A percentile compares a stretch with the other conserved stretches of the same genome.
Conservation (phyloP, 1,284 basidiomycete genomes). For the Sporisorium iseilematis-ciliati region DNA sequence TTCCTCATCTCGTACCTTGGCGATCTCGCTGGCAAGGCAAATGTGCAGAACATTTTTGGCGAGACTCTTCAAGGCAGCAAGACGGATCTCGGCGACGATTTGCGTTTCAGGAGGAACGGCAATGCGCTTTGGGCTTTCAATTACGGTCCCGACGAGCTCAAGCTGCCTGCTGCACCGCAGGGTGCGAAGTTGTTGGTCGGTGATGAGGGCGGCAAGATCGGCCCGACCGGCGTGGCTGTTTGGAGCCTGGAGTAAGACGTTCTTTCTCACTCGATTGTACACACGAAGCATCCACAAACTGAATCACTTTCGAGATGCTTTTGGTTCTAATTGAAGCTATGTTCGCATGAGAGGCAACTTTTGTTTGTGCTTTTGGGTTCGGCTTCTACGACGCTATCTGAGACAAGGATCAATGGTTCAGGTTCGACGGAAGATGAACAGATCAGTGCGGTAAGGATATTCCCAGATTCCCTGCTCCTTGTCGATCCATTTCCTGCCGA, state of each 20-base stretch:
- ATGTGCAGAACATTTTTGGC: constrained; percentile 39
- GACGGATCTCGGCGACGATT: constrained; percentile 38
- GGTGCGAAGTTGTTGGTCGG: constrained; percentile 36
- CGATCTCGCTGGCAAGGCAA: constrained; percentile 23
- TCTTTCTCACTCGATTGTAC: background rate
- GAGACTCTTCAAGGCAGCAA: constrained; percentile 11
- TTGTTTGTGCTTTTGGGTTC: background rate
- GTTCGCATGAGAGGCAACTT: background rate
- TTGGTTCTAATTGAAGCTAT: background rate
- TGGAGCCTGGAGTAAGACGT: constrained; percentile 29
- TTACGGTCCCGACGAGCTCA: constrained; percentile 41
- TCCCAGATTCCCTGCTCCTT: constrained; percentile 58
- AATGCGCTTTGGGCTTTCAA: constrained; percentile 56
- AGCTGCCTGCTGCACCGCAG: constrained; percentile 37
- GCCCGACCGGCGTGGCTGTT: constrained; percentile 29
- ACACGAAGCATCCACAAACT: no score
- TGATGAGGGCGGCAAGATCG: constrained; percentile 32
- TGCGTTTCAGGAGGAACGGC: constrained; percentile 45
- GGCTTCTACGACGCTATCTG: background rate
- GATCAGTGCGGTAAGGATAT: constrained; percentile 55
- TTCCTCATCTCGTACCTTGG: constrained; percentile 46
- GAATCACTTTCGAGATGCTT: background rate
- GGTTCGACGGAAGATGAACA: constrained; percentile 49
- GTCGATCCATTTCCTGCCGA: constrained; percentile 63
- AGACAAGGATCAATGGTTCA: constrained; percentile 6